Evolutionary conservation across 2,329 filamentous ascomycete genomes (phyloP), one percentile per base, ranked within the genome.

Genomic region (Clonostachys rosea): DNA sequence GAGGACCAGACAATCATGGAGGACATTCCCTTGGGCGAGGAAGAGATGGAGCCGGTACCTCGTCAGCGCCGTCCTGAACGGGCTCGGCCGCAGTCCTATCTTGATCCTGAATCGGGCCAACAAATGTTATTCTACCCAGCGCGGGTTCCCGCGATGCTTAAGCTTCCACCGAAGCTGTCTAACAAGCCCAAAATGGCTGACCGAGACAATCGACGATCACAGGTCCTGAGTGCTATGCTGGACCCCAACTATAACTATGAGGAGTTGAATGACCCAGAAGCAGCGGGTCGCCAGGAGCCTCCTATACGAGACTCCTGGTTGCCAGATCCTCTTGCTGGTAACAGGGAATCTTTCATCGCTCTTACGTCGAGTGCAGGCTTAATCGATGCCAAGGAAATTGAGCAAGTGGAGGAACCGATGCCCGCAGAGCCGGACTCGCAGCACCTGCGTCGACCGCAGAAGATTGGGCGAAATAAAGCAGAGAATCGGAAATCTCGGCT

Each of bases 61-160:
- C 36, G 14, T 39, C 36, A 18, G 36, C 14, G 36, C 11, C 36
- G 36, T 39, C 14, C 14, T n/a, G 17, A 43, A 16, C 60, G 63
- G 53, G 60, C 65, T 3, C 66, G 69, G 16, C 75, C 81, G 11
- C 74, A 78, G 51, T 82, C 82, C 1, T 85, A 83, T 61, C 67
- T 81, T 58, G 75, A 84, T 58, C 81, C 81, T 2, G 72, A 76
- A 24, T 85, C 85, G 2, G 86, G 83, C 5, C 83, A 92, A 54
- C 75, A 84, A 56, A 96, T 97, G 89, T 82, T 96, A 10, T 97
- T 86, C 67, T 99, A 99, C 63, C 94, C 94, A 13, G 94, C 94
- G 4, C 91, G 90, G 2, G 94, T 99, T 4, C 94, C 94, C 4
- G 85, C 87, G 52, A 91, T 95, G 84, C 77, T 99, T 48, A 97